These are phyloP conservation scores for Thelonectria discophora DNA, from an alignment of 2,329 filamentous ascomycete genomes.

Conservation along the genomic window DNA sequence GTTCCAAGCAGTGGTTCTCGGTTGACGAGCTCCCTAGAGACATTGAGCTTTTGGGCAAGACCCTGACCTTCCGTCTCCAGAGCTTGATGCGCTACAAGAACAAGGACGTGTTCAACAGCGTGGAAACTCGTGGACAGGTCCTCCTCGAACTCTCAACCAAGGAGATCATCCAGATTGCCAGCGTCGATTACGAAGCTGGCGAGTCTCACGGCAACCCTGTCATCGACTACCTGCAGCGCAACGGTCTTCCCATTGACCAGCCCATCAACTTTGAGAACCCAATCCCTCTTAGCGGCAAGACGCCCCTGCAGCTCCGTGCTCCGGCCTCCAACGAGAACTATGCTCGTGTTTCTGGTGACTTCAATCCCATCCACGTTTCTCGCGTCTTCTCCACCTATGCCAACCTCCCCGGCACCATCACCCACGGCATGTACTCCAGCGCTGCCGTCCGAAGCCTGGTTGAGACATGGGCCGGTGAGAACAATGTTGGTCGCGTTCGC, in stretches of 20 bases:
- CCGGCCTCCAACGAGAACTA: conserved; percentile 98
- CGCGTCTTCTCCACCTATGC: conserved; percentile 96
- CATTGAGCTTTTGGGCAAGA: conserved; percentile 89
- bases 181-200: conserved; percentile 93
- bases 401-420: conserved; percentile 95
- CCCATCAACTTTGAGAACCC: conserved; percentile 97
- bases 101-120: conserved; percentile 87
- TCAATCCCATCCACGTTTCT: conserved; percentile 98
- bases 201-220: conserved; percentile 95
- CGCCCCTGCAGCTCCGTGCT: conserved; percentile 85
- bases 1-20: conserved; percentile 98
- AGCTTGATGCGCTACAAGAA: conserved; percentile 95
- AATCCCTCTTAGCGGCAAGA: conserved; percentile 93
- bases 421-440: conserved; percentile 99
- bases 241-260: conserved; percentile 93
- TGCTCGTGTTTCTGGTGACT: conserved; percentile 95
- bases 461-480: conserved; percentile 98
- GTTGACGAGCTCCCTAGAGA: conserved; percentile 75
- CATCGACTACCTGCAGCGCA: conserved; percentile 91
- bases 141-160: conserved; percentile 94
- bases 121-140: conserved; percentile 92
- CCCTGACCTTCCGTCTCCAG: conserved; percentile 93
- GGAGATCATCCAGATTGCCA: conserved; percentile 97
- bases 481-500: conserved; percentile 95
- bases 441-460: conserved; percentile 94